Conservation (phyloP, 306 rosid species). For the Potentilla sterilis region DNA sequence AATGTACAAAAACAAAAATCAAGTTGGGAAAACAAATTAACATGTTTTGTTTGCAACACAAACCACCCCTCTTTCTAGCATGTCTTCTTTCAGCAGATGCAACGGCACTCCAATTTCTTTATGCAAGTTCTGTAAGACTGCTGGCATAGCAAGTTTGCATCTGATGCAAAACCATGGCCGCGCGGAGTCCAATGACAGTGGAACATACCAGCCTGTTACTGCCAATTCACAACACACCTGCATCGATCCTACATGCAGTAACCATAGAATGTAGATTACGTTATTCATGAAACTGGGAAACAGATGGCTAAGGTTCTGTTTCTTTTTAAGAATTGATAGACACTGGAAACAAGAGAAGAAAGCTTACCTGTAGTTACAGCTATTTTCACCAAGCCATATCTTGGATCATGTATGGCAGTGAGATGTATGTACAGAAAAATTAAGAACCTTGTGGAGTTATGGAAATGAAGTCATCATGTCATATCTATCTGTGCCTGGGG, state of each 20-base stretch:
- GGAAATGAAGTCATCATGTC: constrained; percentile 30
- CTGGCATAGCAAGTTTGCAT: constrained; percentile 8
- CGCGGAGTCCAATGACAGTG: constrained; percentile 19
- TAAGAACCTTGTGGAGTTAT: constrained; percentile 3
- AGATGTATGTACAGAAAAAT: constrained; percentile 20
- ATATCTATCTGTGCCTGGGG: constrained; percentile 45
- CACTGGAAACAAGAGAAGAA: constrained; percentile 2
- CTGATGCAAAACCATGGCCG: constrained; percentile 12
- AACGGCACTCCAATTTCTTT: constrained; percentile 26
- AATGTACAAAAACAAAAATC: constrained; percentile 23
- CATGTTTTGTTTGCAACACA: constrained; percentile 20
- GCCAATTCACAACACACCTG: constrained; percentile 44
- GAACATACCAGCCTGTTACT: constrained; percentile 29
- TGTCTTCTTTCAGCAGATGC: constrained; percentile 24
- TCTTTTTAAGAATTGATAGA: neutral
- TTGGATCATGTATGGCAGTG: constrained; percentile 25
- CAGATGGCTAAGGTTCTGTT: neutral
- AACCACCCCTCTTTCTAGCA: constrained; percentile 15
- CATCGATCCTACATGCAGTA: constrained; percentile 13
- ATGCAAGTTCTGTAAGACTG: neutral
- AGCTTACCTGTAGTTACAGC: constrained; percentile 43
- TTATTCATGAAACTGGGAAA: neutral
- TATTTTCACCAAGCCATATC: constrained; percentile 27
- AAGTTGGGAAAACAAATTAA: neutral
- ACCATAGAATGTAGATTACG: neutral